These are phyloP conservation scores for Quercus wislizeni DNA, from an alignment of 306 rosid species.

Conservation along the genomic window DNA sequence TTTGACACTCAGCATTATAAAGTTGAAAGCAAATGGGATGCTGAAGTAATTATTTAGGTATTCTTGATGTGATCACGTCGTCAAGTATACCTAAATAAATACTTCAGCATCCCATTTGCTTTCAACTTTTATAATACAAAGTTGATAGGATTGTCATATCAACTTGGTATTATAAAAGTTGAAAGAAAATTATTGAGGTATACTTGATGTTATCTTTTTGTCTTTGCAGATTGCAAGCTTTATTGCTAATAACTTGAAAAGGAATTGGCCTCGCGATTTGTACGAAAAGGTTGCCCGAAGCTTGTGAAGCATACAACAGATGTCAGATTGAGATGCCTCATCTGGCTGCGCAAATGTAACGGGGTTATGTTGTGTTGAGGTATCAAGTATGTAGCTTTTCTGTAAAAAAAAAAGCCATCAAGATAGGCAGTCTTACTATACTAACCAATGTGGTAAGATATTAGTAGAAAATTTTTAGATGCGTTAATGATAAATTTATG, in stretches of 20 bases:
- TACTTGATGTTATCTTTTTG: background rate
- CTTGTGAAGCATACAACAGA: conserved; percentile 48
- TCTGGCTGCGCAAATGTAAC: background rate
- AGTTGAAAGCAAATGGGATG: no score
- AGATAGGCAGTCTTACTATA: background rate
- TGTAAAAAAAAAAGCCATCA: background rate
- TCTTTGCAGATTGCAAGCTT: conserved; percentile 80
- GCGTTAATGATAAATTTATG: background rate
- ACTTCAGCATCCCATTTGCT: no score
- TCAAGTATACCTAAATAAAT: no score
- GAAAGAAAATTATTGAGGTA: background rate
- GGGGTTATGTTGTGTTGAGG: background rate
- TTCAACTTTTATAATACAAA: no score
- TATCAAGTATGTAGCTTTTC: background rate
- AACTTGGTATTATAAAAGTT: no score
- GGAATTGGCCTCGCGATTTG: conserved; percentile 96
- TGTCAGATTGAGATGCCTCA: background rate
- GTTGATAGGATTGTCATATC: no score
- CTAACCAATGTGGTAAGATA: background rate
- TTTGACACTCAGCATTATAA: background rate
- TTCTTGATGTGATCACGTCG: no score
- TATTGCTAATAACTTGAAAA: conserved; percentile 77
- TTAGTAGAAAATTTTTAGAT: background rate
- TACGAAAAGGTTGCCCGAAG: conserved; percentile 85
- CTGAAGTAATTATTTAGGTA: no score